Conservation (phyloP, 163 green algal species). For the Scenedesmus sp. region DNA sequence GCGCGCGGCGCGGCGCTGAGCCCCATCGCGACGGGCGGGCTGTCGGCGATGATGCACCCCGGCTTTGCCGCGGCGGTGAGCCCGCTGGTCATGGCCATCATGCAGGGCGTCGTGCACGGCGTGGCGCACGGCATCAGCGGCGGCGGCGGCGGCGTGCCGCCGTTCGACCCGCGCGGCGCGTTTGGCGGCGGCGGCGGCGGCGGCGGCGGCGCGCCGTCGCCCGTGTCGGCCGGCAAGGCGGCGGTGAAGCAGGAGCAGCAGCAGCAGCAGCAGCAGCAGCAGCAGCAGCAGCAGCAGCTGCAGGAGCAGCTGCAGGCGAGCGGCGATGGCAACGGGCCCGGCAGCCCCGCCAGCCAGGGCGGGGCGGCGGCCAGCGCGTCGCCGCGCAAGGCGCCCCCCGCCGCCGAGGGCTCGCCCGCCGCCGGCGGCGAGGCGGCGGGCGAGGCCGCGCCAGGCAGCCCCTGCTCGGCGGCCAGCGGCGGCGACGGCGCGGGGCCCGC, state of each 20-base stretch:
- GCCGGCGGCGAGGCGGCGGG: too few species aligned
- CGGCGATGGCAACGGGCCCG: too few species aligned
- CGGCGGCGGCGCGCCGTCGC: neutral
- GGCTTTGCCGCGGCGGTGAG: constrained; percentile 3
- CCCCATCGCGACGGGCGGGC: constrained; percentile 21
- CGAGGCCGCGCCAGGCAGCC: too few species aligned
- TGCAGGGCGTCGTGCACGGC: constrained; percentile 26
- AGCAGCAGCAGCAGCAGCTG: neutral
- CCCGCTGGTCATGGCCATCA: constrained; percentile 32
- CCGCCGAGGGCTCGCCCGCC: too few species aligned
- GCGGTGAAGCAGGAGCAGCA: constrained; percentile 15
- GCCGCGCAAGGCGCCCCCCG: too few species aligned
- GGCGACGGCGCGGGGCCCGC: too few species aligned
- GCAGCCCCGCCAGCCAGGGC: too few species aligned
- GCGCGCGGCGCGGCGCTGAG: neutral
- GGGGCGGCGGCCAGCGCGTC: too few species aligned
- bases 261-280: neutral
- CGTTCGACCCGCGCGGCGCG: constrained; percentile 5
- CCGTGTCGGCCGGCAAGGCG: neutral
- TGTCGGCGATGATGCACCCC: constrained; percentile 14
- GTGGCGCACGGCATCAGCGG: constrained; percentile 28
- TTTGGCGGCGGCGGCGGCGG: constrained; percentile 8
- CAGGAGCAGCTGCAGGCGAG: neutral
- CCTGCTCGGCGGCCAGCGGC: too few species aligned
- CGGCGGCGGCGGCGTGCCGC: neutral